Percentiles rank a stretch among this genome's conserved stretches.
Evolutionary conservation across 306 rosid species (phyloP).

Genomic region (cucumber (Cucumis sativus)): DNA sequence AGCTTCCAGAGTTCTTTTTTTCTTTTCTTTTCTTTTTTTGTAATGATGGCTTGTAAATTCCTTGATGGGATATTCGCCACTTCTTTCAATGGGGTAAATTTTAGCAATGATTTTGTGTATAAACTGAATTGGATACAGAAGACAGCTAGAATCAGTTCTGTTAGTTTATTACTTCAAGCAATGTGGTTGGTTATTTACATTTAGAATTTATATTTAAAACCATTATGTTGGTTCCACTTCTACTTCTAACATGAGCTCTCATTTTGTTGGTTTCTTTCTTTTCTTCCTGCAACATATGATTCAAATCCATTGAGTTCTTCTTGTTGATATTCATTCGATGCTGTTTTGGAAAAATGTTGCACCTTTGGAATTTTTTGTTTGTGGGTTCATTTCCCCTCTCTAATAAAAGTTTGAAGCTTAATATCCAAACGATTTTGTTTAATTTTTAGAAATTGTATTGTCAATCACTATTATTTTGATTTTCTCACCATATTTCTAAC

Average conservation of each 20-base stretch:
- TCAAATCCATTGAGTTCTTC: too few relatives aligned
- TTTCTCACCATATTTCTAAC: too few relatives aligned
- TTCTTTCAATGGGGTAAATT: background rate
- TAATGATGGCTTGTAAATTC: conserved; percentile 13
- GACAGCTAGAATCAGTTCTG: conserved; percentile 12
- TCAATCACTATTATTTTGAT: too few relatives aligned
- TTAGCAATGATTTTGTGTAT: conserved; percentile 3
- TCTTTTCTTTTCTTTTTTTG: background rate
- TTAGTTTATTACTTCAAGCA: background rate
- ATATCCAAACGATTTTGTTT: too few relatives aligned
- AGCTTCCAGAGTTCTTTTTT: background rate
- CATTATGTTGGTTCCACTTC: background rate
- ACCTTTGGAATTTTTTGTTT: background rate
- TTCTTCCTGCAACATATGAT: too few relatives aligned
- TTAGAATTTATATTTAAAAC: background rate
- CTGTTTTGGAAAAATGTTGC: background rate
- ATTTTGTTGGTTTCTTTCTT: background rate
- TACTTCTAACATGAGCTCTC: background rate
- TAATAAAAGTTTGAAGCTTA: too few relatives aligned
- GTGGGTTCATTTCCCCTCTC: too few relatives aligned
- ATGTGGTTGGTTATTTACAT: background rate
- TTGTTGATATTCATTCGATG: background rate
- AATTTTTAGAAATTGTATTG: too few relatives aligned
- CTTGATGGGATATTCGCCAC: conserved; percentile 6
- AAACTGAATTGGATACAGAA: conserved; percentile 3